Percentiles rank a stretch among this genome's conserved stretches.
phyloP scores from a whole-genome alignment of 352 stramenopile species.

The Phytophthora idaei region DNA sequence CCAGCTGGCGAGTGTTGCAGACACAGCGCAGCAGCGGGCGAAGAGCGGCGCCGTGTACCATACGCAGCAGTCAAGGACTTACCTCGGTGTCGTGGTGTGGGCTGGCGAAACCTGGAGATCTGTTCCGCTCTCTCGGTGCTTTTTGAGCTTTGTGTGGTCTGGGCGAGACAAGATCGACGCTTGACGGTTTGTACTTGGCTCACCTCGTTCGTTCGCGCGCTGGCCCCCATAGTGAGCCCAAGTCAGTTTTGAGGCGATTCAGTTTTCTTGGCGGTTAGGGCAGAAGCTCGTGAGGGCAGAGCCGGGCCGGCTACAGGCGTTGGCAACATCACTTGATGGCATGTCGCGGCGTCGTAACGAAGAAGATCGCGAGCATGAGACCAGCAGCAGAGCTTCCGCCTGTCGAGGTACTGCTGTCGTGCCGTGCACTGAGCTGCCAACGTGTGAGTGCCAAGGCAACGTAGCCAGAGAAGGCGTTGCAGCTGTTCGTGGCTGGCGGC shows the following conservation, averaged over 20 bases:
- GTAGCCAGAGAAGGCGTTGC: not conserved
- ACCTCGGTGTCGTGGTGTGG: slow-evolving; percentile 30
- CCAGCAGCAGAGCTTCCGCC: slow-evolving; percentile 14
- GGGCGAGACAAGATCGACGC: slow-evolving; percentile 38
- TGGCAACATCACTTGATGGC: slow-evolving; percentile 39
- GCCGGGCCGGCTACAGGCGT: slow-evolving; percentile 10
- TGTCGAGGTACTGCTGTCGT: slow-evolving; percentile 11
- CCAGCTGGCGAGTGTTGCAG: slow-evolving; percentile 37
- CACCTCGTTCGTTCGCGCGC: slow-evolving; percentile 26
- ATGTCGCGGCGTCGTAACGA: slow-evolving; percentile 33
- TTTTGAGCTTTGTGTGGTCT: slow-evolving; percentile 36
- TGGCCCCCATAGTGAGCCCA: slow-evolving; percentile 29
- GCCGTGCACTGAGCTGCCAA: not conserved
- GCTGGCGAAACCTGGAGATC: slow-evolving; percentile 11
- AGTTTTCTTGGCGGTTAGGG: slow-evolving; percentile 41
- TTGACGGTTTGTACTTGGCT: slow-evolving; percentile 15
- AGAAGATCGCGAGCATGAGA: slow-evolving; percentile 33
- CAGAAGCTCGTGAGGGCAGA: slow-evolving; percentile 28
- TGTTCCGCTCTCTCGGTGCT: slow-evolving; percentile 37
- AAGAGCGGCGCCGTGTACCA: slow-evolving; percentile 6
- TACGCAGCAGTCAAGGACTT: slow-evolving; percentile 9
- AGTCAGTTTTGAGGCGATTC: slow-evolving; percentile 35
- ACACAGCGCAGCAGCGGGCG: slow-evolving; percentile 6
- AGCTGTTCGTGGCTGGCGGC: slow-evolving; percentile 2
- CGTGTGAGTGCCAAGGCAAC: not conserved